Evolutionary conservation across 225 moss, liverwort and hornwort genomes (phyloP), one percentile per base, ranked within the genome.

Genomic region (Takakia lepidozioides): DNA sequence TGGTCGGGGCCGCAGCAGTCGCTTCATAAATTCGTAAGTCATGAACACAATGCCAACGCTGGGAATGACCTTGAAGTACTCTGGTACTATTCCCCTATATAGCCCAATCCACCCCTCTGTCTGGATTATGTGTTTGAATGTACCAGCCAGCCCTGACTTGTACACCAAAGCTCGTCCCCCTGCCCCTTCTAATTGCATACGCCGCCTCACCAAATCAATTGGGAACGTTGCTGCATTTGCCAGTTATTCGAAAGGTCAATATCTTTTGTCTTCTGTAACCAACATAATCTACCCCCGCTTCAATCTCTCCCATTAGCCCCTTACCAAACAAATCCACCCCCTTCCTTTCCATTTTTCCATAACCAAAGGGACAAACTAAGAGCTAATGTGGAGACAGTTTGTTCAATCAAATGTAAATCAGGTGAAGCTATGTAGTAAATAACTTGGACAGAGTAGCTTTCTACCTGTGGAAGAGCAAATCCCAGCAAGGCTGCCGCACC

Each of bases 41-140:
- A 95, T 90, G 60, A 95, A 95, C 56, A 88, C 90, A 71, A 95
- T 95, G 49, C 95, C 95, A 66, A 95, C 95, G 58, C 95, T 95
- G 38, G 95, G 95, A 67, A 95, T 86, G 57, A 95, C 95, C 71
- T 95, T 95, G 66, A 82, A 95, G 55, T 95, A 95, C 58, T 95
- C 95, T 19, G 95, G 95, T 54, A 95, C 72, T 34, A 95, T 95
- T 15, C 95, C 95, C 63, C 95, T 72, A 77, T 95, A 95, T 9
- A 95, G 86, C 50, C 95, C 95, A 46, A 61, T 69, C 48, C 84
- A 30, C 9, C 95, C 95, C 66, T 95, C 95, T 20, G 64, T 74
- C 37, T 61, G 56, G 22, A 95, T 54, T 19, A 95, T 90, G 54
- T 90, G 72, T 43, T 80, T 67, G 46, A 95, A 80, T 2, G 90